Evolutionary conservation across 2,329 filamentous ascomycete species (phyloP), one percentile per base, ranked within the genome.

Genomic region (Arachnomyces sp.): DNA sequence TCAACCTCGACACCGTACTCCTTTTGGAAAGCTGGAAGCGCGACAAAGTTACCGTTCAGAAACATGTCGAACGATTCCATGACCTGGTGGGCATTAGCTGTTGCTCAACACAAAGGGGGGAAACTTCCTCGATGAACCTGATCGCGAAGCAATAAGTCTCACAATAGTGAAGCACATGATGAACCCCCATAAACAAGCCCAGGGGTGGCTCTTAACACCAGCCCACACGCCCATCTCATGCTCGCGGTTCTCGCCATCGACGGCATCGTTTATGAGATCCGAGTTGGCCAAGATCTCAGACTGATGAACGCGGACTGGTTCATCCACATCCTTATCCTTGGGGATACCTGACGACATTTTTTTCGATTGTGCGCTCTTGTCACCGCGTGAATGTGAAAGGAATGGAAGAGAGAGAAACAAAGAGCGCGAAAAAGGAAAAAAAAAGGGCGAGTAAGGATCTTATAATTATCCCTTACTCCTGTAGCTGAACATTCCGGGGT

Each of bases 21-120:
- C 2, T 52, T 25, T 18, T 61, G 53, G 41, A 72, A 72, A 1
- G 53, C 53, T 4, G 42, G 34, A 1, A 67, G 59, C 2, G 68
- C 68, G 43, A 72, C 60, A 33, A 71, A 71, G 48, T 67, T 68
- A 18, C 64, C 63, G 28, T 65, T 69, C 13, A 72, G 52, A 50
- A 71, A 71, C 56, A 72, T 66, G 44, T 67, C 65, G 56, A 68
- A 72, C 0, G 67, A 65, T 45, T 72, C 68, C 68, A 72, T 72
- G 42, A 72, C 64, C 68, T 71, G 12, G 2, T 17, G 30, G n/a
- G n/a, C n/a, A n/a, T n/a, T n/a, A n/a, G n/a, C n/a, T n/a, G n/a
- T n/a, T n/a, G n/a, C n/a, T n/a, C n/a, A n/a, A n/a, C n/a, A n/a
- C n/a, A n/a, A n/a, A n/a, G n/a, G n/a, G n/a, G n/a, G n/a, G n/a